Evolutionary conservation across 495 filamentous ascomycete species (phyloP).

Genomic region (Podospora appendiculata): DNA sequence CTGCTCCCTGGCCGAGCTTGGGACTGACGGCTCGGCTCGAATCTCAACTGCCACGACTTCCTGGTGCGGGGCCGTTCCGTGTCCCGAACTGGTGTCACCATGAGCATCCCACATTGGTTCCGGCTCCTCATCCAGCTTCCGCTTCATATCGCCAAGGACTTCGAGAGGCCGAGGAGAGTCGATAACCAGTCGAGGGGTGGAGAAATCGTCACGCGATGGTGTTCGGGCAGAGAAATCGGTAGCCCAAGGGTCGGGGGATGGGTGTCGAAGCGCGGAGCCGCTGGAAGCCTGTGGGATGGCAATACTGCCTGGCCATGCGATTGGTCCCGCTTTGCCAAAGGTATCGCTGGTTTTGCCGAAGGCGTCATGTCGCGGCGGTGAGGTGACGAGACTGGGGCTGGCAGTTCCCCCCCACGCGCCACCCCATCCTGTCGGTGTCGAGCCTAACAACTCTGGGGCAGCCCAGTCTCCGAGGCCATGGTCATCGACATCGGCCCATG

Average conservation of each 20-base stretch:
- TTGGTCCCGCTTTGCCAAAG: constrained; percentile 25
- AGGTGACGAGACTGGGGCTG: constrained; percentile 21
- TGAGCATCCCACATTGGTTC: background rate
- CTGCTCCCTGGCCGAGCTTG: background rate
- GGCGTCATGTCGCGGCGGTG: constrained; percentile 20
- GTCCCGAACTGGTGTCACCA: no score
- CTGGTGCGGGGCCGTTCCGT: no score
- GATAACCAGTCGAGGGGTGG: constrained; percentile 15
- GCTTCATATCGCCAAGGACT: background rate
- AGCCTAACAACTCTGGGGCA: constrained; percentile 12
- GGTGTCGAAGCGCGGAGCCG: constrained; percentile 30
- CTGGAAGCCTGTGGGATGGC: constrained; percentile 18
- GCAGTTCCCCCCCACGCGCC: constrained; percentile 19
- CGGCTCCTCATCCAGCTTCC: background rate
- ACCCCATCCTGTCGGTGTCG: constrained; percentile 28
- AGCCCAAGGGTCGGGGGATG: constrained; percentile 48
- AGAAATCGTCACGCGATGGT: constrained; percentile 5
- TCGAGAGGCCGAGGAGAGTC: constrained; percentile 5
- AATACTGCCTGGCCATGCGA: constrained; percentile 34
- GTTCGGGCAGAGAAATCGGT: constrained; percentile 19
- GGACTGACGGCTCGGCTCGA: no score
- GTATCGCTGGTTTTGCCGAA: constrained; percentile 21
- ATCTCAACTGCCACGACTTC: no score
- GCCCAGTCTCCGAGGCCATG: constrained; percentile 36
- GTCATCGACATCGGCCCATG: constrained; percentile 38